Evolutionary conservation across 2,329 filamentous ascomycete species (phyloP), one percentile per base, ranked within the genome.

Genomic region (Xenoacremonium recifei): DNA sequence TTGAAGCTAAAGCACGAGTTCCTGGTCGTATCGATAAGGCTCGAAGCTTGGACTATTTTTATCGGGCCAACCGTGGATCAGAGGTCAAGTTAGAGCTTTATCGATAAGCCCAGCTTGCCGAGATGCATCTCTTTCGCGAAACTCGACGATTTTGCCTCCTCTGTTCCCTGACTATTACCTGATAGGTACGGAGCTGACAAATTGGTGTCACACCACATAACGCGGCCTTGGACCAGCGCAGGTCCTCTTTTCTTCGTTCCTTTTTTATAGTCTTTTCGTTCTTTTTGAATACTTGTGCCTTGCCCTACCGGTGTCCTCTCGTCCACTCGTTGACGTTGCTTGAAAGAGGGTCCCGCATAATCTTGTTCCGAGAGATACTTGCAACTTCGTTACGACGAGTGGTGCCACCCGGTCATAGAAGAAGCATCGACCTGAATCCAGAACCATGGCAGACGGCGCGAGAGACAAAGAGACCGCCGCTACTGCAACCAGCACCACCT

Each of bases 391-490:
- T 42, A 42, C 42, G 39, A 6, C 37, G 30, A 39, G 45, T 53
- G 41, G 54, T 39, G 39, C 40, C n/a, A n/a, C n/a, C n/a, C n/a
- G n/a, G n/a, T n/a, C n/a, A n/a, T n/a, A n/a, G n/a, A n/a, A n/a
- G n/a, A n/a, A n/a, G n/a, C n/a, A n/a, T n/a, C n/a, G n/a, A n/a
- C n/a, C n/a, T n/a, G n/a, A n/a, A n/a, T n/a, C n/a, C n/a, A n/a
- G n/a, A n/a, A n/a, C n/a, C 43, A 42, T 58, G 55, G 49, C 70
- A 21, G 60, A 55, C 42, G 53, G 54, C 36, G 37, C 47, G 21
- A 46, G 42, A 40, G 53, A 58, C 42, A 45, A 48, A 47, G 51
- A 56, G 33, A 49, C 45, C n/a, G 17, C 47, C 25, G 43, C 48
- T 15, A 45, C 54, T 33, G 48, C 49, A 15, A 45, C 54, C 32